Evolutionary conservation across 306 rosid species (phyloP), one percentile per base, ranked within the genome.

Genomic region (Casuarina glauca): DNA sequence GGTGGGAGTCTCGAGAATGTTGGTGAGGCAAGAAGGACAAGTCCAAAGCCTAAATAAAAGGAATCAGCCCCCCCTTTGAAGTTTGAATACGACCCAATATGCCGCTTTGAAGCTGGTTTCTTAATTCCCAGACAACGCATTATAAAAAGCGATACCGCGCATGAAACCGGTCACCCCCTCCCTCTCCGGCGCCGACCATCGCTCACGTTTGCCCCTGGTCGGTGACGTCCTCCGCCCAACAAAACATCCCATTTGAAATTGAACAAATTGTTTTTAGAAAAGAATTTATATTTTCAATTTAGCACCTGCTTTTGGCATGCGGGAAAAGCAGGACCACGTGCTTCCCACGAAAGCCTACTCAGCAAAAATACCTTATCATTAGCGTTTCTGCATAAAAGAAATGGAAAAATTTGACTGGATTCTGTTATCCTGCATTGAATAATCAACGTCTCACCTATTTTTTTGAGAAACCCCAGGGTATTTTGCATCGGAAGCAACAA

Each of bases 271-370:
- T 26, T 26, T 26, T 26, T 26, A 26, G 32, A 26, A 26, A 26
- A 26, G 32, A 26, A 26, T 26, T 26, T 26, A 26, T 78, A 80
- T 79, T 78, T 79, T 52, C 80, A 74, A 70, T 82, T 78, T 81
- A 69, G 50, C 48, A 61, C 32, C 63, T 79, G 86, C 93, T 91
- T 89, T 91, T 81, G 87, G 93, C 98, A 91, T 87, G 98, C 97
- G 97, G 69, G 71, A 87, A 93, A 93, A 93, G 95, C 53, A 77
- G 80, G 75, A 80, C 88, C 97, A 88, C 97, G 91, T 91, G 97
- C 88, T 84, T 70, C 81, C 93, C 92, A 91, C 35, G 48, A 73
- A 69, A 9, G 53, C 69, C 49, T 54, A 45, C 43, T 35, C 60
- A 19, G 74, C 74, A 32, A 36, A 70, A 51, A 49, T 63, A 60